Percentiles rank a stretch among this genome's conserved stretches.
Evolutionary conservation across 2,329 filamentous ascomycete genomes (phyloP).

Genomic region (Plectosphaerella plurivora): DNA sequence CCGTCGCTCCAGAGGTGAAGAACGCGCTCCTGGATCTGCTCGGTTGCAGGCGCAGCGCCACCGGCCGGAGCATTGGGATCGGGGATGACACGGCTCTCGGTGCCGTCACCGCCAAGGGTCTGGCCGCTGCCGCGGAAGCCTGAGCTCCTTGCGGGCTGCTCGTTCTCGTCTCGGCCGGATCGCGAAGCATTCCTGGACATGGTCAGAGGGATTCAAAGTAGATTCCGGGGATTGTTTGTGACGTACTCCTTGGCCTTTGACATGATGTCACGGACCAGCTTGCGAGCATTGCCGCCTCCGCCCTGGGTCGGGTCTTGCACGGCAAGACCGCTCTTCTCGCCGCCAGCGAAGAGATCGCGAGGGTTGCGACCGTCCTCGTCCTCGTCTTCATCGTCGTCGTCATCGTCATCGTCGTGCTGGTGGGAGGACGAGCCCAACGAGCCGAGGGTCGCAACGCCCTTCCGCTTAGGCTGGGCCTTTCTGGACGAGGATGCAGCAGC

Average conservation of each 20-base stretch:
- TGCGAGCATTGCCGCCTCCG: conserved; percentile 40
- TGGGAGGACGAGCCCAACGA: conserved; percentile 40
- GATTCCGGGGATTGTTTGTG: not conserved
- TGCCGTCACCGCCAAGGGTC: conserved; percentile 74
- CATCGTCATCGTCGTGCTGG: conserved; percentile 55
- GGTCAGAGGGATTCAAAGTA: not conserved
- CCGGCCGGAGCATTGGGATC: conserved; percentile 40
- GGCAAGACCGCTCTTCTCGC: conserved; percentile 74
- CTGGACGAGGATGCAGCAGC: conserved; percentile 18
- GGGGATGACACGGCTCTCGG: conserved; percentile 63
- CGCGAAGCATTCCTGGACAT: conserved; percentile 53
- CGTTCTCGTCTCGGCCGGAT: conserved; percentile 43
- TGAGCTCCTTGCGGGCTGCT: conserved; percentile 43
- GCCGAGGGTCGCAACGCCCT: conserved; percentile 57
- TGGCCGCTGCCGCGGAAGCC: conserved; percentile 68
- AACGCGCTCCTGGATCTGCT: conserved; percentile 57
- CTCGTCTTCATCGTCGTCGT: conserved; percentile 50
- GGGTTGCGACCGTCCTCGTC: conserved; percentile 54
- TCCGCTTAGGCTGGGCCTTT: conserved; percentile 46
- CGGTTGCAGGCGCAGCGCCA: conserved; percentile 23
- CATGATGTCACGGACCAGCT: conserved; percentile 59
- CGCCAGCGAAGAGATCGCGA: conserved; percentile 74
- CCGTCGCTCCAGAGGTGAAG: conserved; percentile 81
- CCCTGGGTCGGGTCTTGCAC: conserved; percentile 56
- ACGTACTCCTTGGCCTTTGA: conserved; percentile 59